Evolutionary conservation across 768 basidiomycete genomes (phyloP).

Genomic region (Daedaleopsis nitida): DNA sequence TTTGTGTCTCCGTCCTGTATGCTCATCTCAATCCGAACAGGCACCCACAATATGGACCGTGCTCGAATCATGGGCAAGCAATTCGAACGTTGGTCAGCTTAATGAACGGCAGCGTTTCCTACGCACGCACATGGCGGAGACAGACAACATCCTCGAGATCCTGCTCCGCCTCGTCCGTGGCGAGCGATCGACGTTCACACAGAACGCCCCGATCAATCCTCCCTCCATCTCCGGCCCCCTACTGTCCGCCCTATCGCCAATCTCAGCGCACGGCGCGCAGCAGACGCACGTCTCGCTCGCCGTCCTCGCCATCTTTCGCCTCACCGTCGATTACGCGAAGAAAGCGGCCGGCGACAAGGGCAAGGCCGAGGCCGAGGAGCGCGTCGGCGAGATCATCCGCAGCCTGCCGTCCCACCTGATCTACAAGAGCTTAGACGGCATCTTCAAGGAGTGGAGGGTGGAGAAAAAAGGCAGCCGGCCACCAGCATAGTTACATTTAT

Average conservation of each 20-base stretch:
- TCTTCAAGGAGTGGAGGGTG: conserved; percentile 90
- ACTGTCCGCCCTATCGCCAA: conserved; percentile 67
- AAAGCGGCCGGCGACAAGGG: conserved; percentile 69
- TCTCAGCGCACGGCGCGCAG: conserved; percentile 79
- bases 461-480: conserved; percentile 72
- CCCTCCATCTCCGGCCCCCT: conserved; percentile 71
- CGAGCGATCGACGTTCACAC: conserved; percentile 76
- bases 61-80: conserved; percentile 87
- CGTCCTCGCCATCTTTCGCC: conserved; percentile 86
- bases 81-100: conserved; percentile 73
- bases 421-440: conserved; percentile 90
- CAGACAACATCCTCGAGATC: conserved; percentile 91
- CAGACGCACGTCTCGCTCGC: conserved; percentile 96
- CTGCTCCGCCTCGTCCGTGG: conserved; percentile 89
- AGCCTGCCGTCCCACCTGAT: conserved; percentile 85
- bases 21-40: conserved; percentile 40
- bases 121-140: conserved; percentile 82
- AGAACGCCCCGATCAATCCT: conserved; percentile 61
- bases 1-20: not conserved
- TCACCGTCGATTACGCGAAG: conserved; percentile 80
- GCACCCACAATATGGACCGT: conserved; percentile 91
- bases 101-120: conserved; percentile 87
- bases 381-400: conserved; percentile 87
- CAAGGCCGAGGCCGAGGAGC: conserved; percentile 70
- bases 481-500: not conserved